Conservation (phyloP, 768 basidiomycete species). For the Auriscalpium vulgare region DNA sequence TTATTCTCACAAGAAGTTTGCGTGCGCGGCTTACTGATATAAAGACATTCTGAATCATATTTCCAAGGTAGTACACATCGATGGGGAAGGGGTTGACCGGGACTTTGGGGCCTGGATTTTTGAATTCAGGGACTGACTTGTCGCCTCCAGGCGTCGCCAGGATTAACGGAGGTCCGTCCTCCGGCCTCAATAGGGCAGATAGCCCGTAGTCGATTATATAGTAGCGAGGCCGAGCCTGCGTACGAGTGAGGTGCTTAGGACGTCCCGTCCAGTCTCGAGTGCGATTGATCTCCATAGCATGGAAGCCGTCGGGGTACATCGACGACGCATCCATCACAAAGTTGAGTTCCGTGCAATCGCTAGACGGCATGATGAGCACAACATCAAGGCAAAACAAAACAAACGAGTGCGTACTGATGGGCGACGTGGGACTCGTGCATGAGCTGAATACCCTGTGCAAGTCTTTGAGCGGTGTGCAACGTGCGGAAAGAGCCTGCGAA, state of each 20-base stretch:
- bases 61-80: conserved; percentile 10
- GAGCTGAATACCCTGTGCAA: conserved; percentile 3
- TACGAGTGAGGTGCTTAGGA: neutral
- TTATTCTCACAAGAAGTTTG: neutral
- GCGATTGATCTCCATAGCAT: neutral
- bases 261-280: neutral
- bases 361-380: too few species aligned
- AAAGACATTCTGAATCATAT: neutral
- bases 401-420: neutral
- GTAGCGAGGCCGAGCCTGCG: neutral
- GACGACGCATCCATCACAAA: conserved; percentile 9
- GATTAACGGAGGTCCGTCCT: conserved; percentile 1
- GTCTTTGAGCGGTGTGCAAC: too few species aligned
- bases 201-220: conserved; percentile 9
- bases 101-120: neutral
- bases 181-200: neutral
- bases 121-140: conserved; percentile 8
- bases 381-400: neutral
- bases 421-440: conserved; percentile 10
- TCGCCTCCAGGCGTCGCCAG: conserved; percentile 5
- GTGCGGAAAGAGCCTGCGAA: too few species aligned
- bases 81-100: conserved; percentile 6
- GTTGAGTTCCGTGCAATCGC: conserved; percentile 3
- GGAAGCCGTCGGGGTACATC: conserved; percentile 7
- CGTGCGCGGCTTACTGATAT: neutral